A percentile compares a stretch with the other conserved stretches of the same genome.
Evolutionary conservation across 2,329 filamentous ascomycete genomes (phyloP).

Genomic region (Aspergillus ochraceus): DNA sequence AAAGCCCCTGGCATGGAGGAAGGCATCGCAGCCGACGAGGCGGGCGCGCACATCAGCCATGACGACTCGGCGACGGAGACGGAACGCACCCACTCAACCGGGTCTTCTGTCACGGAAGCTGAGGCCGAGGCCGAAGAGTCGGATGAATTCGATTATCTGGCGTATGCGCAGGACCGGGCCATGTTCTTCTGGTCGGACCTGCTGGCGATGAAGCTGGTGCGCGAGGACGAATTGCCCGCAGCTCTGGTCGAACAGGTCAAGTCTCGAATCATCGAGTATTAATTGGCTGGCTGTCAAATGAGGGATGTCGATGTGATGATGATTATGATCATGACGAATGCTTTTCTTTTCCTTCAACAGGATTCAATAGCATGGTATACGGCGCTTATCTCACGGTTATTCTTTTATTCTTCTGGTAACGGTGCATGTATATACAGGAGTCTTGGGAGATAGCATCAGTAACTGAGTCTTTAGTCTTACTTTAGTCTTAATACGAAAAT

Average conservation of each 20-base stretch:
- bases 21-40: constrained; percentile 25
- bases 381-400: neutral
- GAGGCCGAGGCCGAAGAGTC: constrained; percentile 59
- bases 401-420: neutral
- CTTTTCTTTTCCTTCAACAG: constrained; percentile 2
- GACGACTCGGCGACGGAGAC: constrained; percentile 7
- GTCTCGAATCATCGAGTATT: constrained; percentile 62
- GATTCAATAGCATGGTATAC: constrained; percentile 1
- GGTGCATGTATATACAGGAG: neutral
- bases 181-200: constrained; percentile 96
- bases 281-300: neutral
- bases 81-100: constrained; percentile 13
- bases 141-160: constrained; percentile 89
- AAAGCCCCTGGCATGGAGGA: constrained; percentile 73
- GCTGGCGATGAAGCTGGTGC: constrained; percentile 72
- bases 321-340: neutral
- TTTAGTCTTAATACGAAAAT: neutral
- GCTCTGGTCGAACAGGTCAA: constrained; percentile 67
- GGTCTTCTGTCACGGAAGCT: constrained; percentile 39
- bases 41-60: constrained; percentile 18
- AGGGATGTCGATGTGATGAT: neutral
- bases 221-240: constrained; percentile 72
- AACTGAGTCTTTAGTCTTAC: neutral
- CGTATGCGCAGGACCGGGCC: constrained; percentile 85
- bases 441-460: neutral